Base-by-base conservation (phyloP, 768 basidiomycete genomes). In the Leccinum rimulosum region DNA sequence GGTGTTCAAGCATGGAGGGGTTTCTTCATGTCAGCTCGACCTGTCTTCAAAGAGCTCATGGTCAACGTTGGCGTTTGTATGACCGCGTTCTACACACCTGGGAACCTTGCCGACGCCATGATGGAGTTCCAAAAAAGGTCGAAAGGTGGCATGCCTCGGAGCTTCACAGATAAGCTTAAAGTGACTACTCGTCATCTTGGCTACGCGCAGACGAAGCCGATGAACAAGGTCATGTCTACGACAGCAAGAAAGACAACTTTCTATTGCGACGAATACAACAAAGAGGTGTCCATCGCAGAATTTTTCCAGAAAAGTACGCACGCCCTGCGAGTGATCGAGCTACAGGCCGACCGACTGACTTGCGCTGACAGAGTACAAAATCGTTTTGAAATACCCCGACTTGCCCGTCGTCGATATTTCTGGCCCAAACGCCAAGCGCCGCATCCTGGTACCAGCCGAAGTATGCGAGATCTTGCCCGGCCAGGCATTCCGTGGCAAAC, bases 391-490 rank as follows among this genome's bases (percentile, higher is more conserved):
- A 27, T 60, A 78, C 43, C 80, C 85, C 4, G 72, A 84, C 2
- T 64, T 87, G 52, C 84, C 80, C 0, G 77, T 87, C 10, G 78
- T 89, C 43, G 82, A 88, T 59, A 81, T 88, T 7, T 76, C 61
- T 63, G 81, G 64, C 53, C 61, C 38, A 54, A 66, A 68, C 38
- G 50, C 74, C 30, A 62, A 64, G 35, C 64, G 62, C 33, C 61
- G 77, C 1, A 72, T 69, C 47, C 82, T 70, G 64, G 71, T 91
- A 1, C 90, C 90, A 0, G 84, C 87, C 1, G 90, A 93, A 68
- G 52, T 93, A 1, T 92, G 90, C 74, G 74, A 82, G 25, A 88
- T 93, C 52, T 69, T 77, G 10, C 71, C 80, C 0, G 85, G 85
- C 7, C 82, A 83, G 61, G 76, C 85, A 0, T 89, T 82, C 76